phyloP scores from a whole-genome alignment of 371 early-diverging fungal genomes.

The Mucor circinelloides region DNA sequence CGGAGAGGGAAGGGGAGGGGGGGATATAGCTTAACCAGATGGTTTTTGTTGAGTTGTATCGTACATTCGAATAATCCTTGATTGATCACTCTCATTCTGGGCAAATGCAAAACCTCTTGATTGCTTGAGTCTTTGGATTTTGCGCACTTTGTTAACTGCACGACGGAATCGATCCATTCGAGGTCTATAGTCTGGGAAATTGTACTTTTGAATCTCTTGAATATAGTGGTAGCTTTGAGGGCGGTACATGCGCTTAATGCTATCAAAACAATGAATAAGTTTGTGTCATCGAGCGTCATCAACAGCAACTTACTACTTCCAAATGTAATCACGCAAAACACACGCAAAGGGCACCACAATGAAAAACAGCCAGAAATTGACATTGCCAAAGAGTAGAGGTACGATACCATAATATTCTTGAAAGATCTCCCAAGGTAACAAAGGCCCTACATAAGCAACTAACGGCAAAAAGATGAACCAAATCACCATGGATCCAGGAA shows the following conservation, averaged over 20 bases:
- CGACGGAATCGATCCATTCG: conserved; percentile 96
- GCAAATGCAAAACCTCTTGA: conserved; percentile 96
- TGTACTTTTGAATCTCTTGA: conserved; percentile 97
- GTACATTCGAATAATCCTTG: conserved; percentile 90
- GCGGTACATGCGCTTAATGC: conserved; percentile 80
- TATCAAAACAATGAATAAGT: conserved; percentile 22
- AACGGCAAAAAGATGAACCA: conserved; percentile 91
- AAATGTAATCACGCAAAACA: conserved; percentile 83
- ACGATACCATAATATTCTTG: conserved; percentile 84
- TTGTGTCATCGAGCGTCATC: background rate
- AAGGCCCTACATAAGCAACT: conserved; percentile 83
- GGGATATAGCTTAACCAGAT: conserved; percentile 50
- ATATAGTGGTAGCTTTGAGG: conserved; percentile 90
- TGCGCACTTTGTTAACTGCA: conserved; percentile 94
- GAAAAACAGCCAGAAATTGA: conserved; percentile 88
- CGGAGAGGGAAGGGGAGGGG: no score
- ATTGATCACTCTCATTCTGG: conserved; percentile 94
- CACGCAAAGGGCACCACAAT: conserved; percentile 79
- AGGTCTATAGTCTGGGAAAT: conserved; percentile 95
- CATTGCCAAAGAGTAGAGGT: conserved; percentile 65
- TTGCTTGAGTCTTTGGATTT: conserved; percentile 89
- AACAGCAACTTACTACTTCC: conserved; percentile 82
- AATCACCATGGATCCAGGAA: conserved; percentile 81
- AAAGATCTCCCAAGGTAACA: conserved; percentile 61
- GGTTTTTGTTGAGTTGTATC: conserved; percentile 95